Conservation (phyloP, 352 stramenopile genomes). For the Nothophytophthora sp. region DNA sequence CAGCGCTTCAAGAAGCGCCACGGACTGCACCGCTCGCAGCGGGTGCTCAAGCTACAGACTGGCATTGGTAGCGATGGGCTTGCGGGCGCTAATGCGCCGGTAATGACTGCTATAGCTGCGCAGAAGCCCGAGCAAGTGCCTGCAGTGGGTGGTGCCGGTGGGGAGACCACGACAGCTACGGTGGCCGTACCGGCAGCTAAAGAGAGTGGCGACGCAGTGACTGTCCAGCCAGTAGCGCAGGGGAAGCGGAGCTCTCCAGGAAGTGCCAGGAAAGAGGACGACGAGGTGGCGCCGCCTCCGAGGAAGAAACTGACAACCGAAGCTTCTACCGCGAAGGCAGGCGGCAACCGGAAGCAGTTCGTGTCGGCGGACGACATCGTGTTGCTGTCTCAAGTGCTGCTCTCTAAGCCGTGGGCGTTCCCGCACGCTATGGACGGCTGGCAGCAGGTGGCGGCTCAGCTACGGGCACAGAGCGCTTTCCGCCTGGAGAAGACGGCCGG, state of each 20-base stretch:
- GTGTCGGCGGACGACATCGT: conserved; percentile 36
- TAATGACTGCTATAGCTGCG: too few relatives aligned
- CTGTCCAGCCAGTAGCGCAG: too few relatives aligned
- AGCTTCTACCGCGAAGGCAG: background rate
- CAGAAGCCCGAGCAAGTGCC: too few relatives aligned
- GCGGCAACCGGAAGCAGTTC: conserved; percentile 31
- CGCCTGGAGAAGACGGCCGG: conserved; percentile 36
- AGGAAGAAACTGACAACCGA: background rate
- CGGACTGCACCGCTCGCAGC: conserved; percentile 31
- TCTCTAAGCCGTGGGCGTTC: conserved; percentile 30
- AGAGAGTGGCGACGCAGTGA: background rate
- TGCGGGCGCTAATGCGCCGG: background rate
- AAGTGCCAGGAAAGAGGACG: conserved; percentile 1
- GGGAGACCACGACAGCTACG: background rate
- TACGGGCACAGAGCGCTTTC: conserved; percentile 17
- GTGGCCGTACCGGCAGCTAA: conserved; percentile 2
- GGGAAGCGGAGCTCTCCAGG: background rate
- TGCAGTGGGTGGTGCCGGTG: background rate
- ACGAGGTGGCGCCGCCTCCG: conserved; percentile 2
- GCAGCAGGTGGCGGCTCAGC: conserved; percentile 24
- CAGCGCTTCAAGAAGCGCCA: conserved; percentile 42
- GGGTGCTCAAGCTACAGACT: background rate
- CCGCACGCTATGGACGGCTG: conserved; percentile 34
- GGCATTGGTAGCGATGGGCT: background rate
- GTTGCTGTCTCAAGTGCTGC: conserved; percentile 30